phyloP scores from a whole-genome alignment of 2,329 filamentous ascomycete species.

The Drechslera avenae region DNA sequence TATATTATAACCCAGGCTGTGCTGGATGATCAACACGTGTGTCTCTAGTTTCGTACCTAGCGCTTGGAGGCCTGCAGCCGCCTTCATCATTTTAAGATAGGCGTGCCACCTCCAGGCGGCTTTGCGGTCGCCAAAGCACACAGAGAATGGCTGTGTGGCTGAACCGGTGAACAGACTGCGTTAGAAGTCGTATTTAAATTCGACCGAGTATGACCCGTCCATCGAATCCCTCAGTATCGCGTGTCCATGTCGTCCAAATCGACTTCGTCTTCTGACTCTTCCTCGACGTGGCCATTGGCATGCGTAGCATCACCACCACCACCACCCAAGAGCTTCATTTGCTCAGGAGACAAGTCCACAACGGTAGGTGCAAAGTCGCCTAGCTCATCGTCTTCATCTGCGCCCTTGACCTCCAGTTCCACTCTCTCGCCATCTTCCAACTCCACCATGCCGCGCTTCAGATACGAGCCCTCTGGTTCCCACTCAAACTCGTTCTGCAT shows the following conservation, averaged over 20 bases:
- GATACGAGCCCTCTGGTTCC: slow-evolving; percentile 60
- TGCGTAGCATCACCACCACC: slow-evolving; percentile 26
- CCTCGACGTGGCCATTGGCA: slow-evolving; percentile 30
- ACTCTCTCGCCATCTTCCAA: slow-evolving; percentile 68
- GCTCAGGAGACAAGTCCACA: slow-evolving; percentile 58
- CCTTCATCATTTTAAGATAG: slow-evolving; percentile 7
- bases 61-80: background rate
- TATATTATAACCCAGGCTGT: too few relatives aligned
- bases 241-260: slow-evolving; percentile 49
- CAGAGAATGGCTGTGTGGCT: background rate
- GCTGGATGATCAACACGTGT: too few relatives aligned
- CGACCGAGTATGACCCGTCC: slow-evolving; percentile 30
- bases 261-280: slow-evolving; percentile 47
- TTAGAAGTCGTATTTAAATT: slow-evolving; percentile 12
- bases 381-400: slow-evolving; percentile 66
- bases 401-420: slow-evolving; percentile 60
- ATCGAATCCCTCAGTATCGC: slow-evolving; percentile 36
- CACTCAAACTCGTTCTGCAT: slow-evolving; percentile 62
- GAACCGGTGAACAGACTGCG: slow-evolving; percentile 6
- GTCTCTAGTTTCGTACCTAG: too few relatives aligned
- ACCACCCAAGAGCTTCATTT: slow-evolving; percentile 47
- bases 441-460: slow-evolving; percentile 63
- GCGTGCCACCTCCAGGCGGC: slow-evolving; percentile 3
- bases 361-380: slow-evolving; percentile 68
- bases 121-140: slow-evolving; percentile 1